These are phyloP conservation scores for Rostrohypoxylon terebratum DNA, from an alignment of 495 filamentous ascomycete species.

Conservation along the genomic window DNA sequence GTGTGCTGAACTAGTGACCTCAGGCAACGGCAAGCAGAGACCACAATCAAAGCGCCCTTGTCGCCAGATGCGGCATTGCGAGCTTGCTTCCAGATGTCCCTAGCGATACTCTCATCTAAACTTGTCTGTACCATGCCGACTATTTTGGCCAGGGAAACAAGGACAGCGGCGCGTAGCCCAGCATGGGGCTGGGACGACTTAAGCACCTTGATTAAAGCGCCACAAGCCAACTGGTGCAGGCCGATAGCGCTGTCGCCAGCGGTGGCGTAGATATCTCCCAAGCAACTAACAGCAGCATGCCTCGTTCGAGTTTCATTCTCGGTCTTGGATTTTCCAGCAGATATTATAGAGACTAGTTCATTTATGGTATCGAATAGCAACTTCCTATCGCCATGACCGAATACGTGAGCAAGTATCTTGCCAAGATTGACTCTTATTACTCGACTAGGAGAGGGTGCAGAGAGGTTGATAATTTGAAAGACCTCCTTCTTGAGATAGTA, in stretches of 20 bases:
- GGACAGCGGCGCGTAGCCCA: slow-evolving; percentile 85
- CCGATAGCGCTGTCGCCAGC: slow-evolving; percentile 95
- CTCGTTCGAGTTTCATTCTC: slow-evolving; percentile 72
- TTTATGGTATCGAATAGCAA: slow-evolving; percentile 94
- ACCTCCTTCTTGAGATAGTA: slow-evolving; percentile 89
- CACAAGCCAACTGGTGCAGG: slow-evolving; percentile 78
- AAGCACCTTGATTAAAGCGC: slow-evolving; percentile 77
- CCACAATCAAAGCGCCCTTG: slow-evolving; percentile 84
- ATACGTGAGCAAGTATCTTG: slow-evolving; percentile 82
- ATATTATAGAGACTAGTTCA: slow-evolving; percentile 81
- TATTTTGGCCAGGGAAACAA: slow-evolving; percentile 81
- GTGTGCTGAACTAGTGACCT: slow-evolving; percentile 78
- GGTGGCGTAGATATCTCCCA: slow-evolving; percentile 88
- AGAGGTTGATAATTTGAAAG: slow-evolving; percentile 88
- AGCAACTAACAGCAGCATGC: slow-evolving; percentile 88
- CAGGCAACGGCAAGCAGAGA: slow-evolving; percentile 82
- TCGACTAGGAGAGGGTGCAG: slow-evolving; percentile 84
- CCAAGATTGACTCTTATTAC: slow-evolving; percentile 91
- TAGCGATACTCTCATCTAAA: slow-evolving; percentile 84
- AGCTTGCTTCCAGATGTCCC: slow-evolving; percentile 94
- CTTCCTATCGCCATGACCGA: slow-evolving; percentile 89
- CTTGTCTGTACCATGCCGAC: slow-evolving; percentile 76
- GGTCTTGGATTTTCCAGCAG: slow-evolving; percentile 81
- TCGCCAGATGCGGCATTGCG: slow-evolving; percentile 80
- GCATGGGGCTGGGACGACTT: slow-evolving; percentile 85